Base-by-base conservation (phyloP, 1,139 yeast genomes). In the Debaryomyces udenii region DNA sequence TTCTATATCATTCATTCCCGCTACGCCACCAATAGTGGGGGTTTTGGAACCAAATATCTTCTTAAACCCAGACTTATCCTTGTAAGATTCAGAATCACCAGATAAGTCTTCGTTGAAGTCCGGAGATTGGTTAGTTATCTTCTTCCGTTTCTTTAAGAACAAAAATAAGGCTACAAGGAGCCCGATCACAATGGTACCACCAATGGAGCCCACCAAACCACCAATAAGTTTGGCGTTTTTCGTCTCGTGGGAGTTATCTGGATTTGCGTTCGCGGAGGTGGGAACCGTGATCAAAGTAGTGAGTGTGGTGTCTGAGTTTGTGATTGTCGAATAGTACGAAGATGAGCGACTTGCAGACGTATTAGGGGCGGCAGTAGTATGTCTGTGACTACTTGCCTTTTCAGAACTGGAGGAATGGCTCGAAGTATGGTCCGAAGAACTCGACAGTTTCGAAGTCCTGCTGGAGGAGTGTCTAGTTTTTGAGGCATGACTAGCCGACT, bases 191-290 rank as follows among this genome's bases (percentile, higher is more conserved):
- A 73, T 66, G 14, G 72, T 61, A 3, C 78, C 78, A 10, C 78
- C 78, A 28, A 73, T 68, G 4, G 76, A 71, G 1, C 78, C 78
- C 6, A 73, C 78, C 16, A 73, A 53, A 0, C 78, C 78, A 6
- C 78, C 78, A 35, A 73, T 71, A 41, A 73, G 57, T 49, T 66
- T 70, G 29, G 70, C 60, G 48, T 68, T 71, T 22, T 53, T 56
- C 1, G 61, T 50, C 2, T 61, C 45, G 18, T 52, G 30, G 11
- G 48, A 41, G 40, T 42, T 38, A 9, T 39, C 27, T n/a, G 15
- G 14, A 6, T 16, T 43, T n/a, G 54, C 48, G 27, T 26, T 35
- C 9, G 56, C 52, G 1, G 66, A 59, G 1, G 76, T 69, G 2
- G 76, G 74, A 0, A 70, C 63, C 0, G 75, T 59, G 3, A 73